Conservation (phyloP, 768 basidiomycete genomes). For the Lentinula raphanica region DNA sequence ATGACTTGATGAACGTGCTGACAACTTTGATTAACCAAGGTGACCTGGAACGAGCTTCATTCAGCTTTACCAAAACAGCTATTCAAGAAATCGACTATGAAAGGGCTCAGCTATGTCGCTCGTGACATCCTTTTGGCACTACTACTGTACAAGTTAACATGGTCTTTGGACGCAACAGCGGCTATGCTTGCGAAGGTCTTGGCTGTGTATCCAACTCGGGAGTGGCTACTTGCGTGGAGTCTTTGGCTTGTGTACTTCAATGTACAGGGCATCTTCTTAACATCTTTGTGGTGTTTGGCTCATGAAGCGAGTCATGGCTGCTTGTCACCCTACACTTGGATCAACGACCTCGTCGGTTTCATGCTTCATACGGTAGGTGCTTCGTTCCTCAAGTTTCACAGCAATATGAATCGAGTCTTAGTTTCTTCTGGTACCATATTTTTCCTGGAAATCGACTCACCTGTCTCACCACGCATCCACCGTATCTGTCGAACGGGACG, state of each 20-base stretch:
- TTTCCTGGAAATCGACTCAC: constrained; percentile 49
- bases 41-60: no score
- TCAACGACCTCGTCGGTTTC: constrained; percentile 49
- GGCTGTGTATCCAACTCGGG: no score
- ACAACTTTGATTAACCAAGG: no score
- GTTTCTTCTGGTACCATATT: constrained; percentile 54
- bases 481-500: constrained; percentile 71
- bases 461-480: constrained; percentile 39
- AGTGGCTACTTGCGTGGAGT: constrained; percentile 34
- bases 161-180: neutral
- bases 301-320: constrained; percentile 60
- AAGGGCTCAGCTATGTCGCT: no score
- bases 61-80: no score
- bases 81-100: no score
- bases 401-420: constrained; percentile 21
- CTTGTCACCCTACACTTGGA: constrained; percentile 35
- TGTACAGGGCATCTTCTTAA: constrained; percentile 54
- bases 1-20: no score
- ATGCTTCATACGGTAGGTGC: constrained; percentile 37
- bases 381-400: no score
- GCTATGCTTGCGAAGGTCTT: no score
- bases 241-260: constrained; percentile 50
- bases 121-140: no score
- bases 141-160: neutral
- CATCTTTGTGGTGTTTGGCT: constrained; percentile 54